Percentiles rank a stretch among this genome's conserved stretches.
Conservation (phyloP, 139 green algal genomes). For the Micractinium conductrix region DNA sequence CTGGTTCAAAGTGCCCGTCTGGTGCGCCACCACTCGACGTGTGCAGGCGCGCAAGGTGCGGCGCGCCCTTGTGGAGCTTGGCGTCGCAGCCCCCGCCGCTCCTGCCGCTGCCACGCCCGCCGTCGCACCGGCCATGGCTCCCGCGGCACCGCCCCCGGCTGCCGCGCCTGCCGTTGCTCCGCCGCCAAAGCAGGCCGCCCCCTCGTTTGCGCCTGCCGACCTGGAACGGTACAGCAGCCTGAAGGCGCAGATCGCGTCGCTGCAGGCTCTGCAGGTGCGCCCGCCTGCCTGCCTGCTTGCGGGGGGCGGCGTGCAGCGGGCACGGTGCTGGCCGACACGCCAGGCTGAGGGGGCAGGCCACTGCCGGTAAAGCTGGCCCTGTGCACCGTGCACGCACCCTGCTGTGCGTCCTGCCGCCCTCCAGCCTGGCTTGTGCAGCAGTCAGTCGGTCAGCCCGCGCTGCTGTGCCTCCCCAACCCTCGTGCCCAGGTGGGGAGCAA, state of each 20-base stretch:
- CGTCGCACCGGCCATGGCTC: neutral
- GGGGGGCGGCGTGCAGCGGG: too few relatives aligned
- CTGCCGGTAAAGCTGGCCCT: neutral
- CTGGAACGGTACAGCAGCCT: slow-evolving; percentile 10
- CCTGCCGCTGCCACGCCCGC: neutral
- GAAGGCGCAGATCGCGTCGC: neutral
- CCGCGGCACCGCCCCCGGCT: neutral
- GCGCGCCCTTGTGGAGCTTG: neutral
- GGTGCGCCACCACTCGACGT: neutral
- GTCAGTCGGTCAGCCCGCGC: neutral
- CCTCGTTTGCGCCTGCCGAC: neutral
- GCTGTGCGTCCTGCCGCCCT: too few relatives aligned
- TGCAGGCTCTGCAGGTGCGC: neutral
- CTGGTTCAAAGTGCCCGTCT: neutral
- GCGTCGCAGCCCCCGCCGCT: neutral
- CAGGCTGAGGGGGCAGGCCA: too few relatives aligned
- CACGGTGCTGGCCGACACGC: neutral
- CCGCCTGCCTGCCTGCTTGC: too few relatives aligned
- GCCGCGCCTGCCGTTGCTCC: neutral
- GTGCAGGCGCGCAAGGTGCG: slow-evolving; percentile 2
- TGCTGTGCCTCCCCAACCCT: neutral
- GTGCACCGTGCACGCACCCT: neutral
- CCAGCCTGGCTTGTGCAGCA: too few relatives aligned
- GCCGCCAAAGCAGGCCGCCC: neutral
- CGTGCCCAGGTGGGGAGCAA: neutral